Evolutionary conservation across 345 rosid species (phyloP).

Genomic region (Linum tenue): DNA sequence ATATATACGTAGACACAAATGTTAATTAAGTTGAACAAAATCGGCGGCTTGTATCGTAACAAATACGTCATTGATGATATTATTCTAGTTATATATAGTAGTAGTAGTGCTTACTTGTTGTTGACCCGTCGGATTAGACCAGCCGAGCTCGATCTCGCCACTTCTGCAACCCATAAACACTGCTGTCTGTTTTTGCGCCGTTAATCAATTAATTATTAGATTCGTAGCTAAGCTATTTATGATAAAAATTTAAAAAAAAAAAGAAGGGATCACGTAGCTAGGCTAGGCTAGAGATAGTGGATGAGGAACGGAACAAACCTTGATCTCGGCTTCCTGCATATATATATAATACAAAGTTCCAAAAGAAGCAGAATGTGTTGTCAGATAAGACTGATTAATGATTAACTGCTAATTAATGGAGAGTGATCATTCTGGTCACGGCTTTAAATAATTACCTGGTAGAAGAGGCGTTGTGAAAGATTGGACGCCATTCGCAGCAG

Average conservation of each 20-base stretch:
- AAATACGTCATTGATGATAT: neutral
- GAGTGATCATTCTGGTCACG: too few relatives aligned
- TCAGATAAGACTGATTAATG: neutral
- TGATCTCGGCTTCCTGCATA: slow-evolving; percentile 69
- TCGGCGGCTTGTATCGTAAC: too few relatives aligned
- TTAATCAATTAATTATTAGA: too few relatives aligned
- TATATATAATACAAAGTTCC: neutral
- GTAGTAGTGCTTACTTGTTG: slow-evolving; percentile 20
- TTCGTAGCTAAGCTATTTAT: too few relatives aligned
- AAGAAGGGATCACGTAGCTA: neutral
- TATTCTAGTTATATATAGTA: too few relatives aligned
- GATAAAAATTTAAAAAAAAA: neutral
- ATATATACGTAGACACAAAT: neutral
- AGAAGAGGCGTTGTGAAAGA: slow-evolving; percentile 47
- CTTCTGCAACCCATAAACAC: slow-evolving; percentile 72
- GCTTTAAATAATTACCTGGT: slow-evolving; percentile 34
- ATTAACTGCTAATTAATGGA: neutral
- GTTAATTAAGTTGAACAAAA: neutral
- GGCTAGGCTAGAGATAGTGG: neutral
- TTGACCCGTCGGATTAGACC: slow-evolving; percentile 30
- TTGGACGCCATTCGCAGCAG: slow-evolving; percentile 32
- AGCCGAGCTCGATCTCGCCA: slow-evolving; percentile 87
- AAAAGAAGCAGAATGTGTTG: slow-evolving; percentile 3
- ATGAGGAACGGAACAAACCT: slow-evolving; percentile 40
- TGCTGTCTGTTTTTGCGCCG: slow-evolving; percentile 36